A percentile compares a stretch with the other conserved stretches of the same genome.
Evolutionary conservation across 2,329 filamentous ascomycete species (phyloP).

Genomic region (Harringtonia aguacate): DNA sequence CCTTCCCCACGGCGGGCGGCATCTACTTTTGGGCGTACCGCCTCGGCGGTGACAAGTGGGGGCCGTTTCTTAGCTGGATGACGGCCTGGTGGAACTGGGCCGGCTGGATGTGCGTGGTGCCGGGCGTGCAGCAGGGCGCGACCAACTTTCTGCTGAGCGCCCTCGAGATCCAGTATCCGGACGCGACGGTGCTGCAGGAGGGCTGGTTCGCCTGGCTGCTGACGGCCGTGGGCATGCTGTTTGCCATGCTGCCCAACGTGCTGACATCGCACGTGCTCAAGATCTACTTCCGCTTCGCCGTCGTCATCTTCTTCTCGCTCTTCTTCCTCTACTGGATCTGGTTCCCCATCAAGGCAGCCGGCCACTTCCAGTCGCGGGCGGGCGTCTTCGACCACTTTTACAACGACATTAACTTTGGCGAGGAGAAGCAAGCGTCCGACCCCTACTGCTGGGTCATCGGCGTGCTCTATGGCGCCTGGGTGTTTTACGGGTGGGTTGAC

Average conservation of each 20-base stretch:
- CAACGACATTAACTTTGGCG: conserved; percentile 26
- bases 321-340: conserved; percentile 26
- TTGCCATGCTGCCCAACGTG: conserved; percentile 39
- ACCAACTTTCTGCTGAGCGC: conserved; percentile 28
- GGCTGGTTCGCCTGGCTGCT: conserved; percentile 31
- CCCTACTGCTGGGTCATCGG: conserved; percentile 25
- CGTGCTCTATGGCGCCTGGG: conserved; percentile 24
- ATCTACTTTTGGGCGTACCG: conserved; percentile 27
- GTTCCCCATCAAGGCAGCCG: conserved; percentile 23
- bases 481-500: conserved; percentile 20
- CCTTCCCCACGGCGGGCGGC: conserved; percentile 26
- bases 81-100: conserved; percentile 29
- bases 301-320: too few relatives aligned
- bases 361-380: conserved; percentile 21
- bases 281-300: too few relatives aligned
- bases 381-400: conserved; percentile 24
- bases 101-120: conserved; percentile 24
- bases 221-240: conserved; percentile 29
- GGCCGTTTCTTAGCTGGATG: conserved; percentile 27
- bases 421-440: conserved; percentile 22
- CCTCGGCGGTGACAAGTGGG: conserved; percentile 23
- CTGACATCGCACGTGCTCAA: conserved; percentile 36
- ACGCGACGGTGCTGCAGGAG: conserved; percentile 18
- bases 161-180: conserved; percentile 25
- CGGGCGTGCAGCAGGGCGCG: conserved; percentile 26